Evolutionary conservation across 495 filamentous ascomycete genomes (phyloP).

Genomic region (Penicillium atrosanguineum): DNA sequence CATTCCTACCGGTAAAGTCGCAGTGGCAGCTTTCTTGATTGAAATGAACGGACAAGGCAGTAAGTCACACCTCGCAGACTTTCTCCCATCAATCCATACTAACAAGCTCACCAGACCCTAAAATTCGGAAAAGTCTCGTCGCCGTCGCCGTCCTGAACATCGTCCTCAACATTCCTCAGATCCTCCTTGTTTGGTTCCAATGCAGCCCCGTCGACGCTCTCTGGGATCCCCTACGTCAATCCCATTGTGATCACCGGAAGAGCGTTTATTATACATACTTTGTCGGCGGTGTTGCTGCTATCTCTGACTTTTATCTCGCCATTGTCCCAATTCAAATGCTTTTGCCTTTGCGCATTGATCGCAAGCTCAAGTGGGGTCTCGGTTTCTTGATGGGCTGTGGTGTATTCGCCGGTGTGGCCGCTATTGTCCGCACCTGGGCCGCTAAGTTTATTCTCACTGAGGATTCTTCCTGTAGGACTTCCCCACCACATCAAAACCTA

Average conservation of each 20-base stretch:
- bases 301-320: conserved; percentile 26
- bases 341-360: conserved; percentile 20
- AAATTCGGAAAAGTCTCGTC: conserved; percentile 23
- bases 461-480: conserved; percentile 23
- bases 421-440: conserved; percentile 26
- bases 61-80: conserved; percentile 1
- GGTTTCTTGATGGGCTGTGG: conserved; percentile 29
- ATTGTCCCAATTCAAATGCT: conserved; percentile 26
- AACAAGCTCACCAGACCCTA: conserved; percentile 16
- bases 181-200: conserved; percentile 25
- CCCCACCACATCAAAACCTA: not conserved
- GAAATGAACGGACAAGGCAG: conserved; percentile 28
- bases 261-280: conserved; percentile 29
- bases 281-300: conserved; percentile 20
- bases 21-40: conserved; percentile 23
- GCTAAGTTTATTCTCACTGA: conserved; percentile 23
- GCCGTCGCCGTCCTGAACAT: conserved; percentile 23
- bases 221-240: conserved; percentile 22
- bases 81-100: not conserved
- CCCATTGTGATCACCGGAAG: conserved; percentile 19
- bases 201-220: conserved; percentile 19
- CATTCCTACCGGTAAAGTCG: conserved; percentile 26
- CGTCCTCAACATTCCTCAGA: conserved; percentile 23
- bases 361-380: conserved; percentile 28
- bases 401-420: conserved; percentile 25